A percentile compares a stretch with the other conserved stretches of the same genome.
Evolutionary conservation across 306 rosid genomes (phyloP).

Genomic region (Astragalus membranaceus): DNA sequence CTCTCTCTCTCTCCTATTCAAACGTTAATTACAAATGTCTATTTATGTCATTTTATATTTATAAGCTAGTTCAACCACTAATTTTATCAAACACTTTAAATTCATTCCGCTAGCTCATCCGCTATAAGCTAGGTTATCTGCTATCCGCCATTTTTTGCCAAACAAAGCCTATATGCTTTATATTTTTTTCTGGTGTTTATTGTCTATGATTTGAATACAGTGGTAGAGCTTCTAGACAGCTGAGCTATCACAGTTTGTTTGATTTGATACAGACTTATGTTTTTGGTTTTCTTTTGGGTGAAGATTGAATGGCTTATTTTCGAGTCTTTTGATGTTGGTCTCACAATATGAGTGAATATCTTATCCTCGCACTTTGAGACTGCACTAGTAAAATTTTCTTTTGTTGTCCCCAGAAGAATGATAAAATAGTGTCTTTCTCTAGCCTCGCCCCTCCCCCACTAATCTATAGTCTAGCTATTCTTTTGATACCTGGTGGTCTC

Average conservation of each 20-base stretch:
- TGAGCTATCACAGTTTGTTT: background rate
- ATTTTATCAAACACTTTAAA: no score
- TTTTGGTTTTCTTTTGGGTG: background rate
- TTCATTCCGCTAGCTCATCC: no score
- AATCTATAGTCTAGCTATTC: background rate
- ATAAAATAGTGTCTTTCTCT: background rate
- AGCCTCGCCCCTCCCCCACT: background rate
- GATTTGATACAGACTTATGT: background rate
- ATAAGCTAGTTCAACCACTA: no score
- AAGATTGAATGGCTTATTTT: background rate
- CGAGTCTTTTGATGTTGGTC: background rate
- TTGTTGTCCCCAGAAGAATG: background rate
- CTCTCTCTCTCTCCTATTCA: no score
- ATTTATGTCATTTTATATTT: no score
- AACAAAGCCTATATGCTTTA: no score
- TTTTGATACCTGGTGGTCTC: background rate
- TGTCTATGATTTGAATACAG: background rate
- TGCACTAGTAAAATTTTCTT: background rate
- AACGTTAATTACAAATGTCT: no score
- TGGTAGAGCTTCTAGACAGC: background rate
- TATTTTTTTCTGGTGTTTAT: background rate
- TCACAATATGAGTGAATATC: background rate
- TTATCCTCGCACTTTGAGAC: background rate
- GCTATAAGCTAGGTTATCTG: no score
- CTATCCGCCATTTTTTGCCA: no score